These are phyloP conservation scores for Castanea sativa DNA, from an alignment of 306 rosid species.

Conservation along the genomic window DNA sequence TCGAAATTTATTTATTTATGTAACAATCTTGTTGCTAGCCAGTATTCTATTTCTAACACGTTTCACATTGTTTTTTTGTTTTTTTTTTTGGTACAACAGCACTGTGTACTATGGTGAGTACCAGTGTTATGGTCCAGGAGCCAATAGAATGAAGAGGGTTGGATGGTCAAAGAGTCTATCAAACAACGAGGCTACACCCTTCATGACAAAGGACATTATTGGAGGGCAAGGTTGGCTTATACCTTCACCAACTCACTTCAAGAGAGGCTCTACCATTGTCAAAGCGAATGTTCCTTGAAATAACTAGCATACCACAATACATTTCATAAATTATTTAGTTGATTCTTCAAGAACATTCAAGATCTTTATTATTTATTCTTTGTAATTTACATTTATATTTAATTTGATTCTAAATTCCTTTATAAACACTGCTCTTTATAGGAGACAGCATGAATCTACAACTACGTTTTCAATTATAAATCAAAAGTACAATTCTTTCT, in stretches of 20 bases:
- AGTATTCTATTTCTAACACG: neutral
- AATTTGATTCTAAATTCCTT: too few species aligned
- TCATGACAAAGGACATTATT: constrained; percentile 37
- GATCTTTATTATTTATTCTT: neutral
- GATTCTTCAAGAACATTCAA: neutral
- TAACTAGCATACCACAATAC: neutral
- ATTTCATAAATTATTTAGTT: neutral
- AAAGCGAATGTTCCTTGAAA: neutral
- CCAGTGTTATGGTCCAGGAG: constrained; percentile 48
- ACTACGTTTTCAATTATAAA: neutral
- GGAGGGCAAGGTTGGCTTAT: constrained; percentile 38
- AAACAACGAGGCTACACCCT: constrained; percentile 34
- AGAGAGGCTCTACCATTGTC: constrained; percentile 12
- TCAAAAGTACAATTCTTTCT: neutral
- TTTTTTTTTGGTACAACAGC: constrained; percentile 4
- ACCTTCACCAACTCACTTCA: constrained; percentile 32
- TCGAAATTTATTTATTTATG: too few species aligned
- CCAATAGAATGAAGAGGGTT: constrained; percentile 37
- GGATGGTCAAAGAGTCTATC: constrained; percentile 40
- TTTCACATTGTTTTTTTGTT: neutral
- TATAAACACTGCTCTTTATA: too few species aligned
- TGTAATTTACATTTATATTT: neutral
- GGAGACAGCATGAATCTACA: neutral
- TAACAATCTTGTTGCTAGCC: too few species aligned
- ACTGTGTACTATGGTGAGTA: constrained; percentile 48